Base-by-base conservation (phyloP, 345 rosid species). In the Clarkia xantiana region DNA sequence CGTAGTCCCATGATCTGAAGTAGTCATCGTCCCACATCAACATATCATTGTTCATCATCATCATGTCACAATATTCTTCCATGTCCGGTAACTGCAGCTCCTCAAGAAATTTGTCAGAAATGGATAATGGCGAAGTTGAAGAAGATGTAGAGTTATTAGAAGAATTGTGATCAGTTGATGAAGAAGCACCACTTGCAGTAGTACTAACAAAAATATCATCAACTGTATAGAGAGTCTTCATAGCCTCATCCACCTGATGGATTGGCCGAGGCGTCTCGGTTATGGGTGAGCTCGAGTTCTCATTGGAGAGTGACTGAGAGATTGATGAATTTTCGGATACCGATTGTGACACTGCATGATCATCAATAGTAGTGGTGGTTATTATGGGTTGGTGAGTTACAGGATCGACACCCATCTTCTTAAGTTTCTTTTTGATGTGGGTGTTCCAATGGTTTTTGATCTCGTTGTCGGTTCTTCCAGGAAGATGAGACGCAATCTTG, bases 381-480 rank as follows among this genome's bases (percentile, higher is more conserved):
- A 5, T 22, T 29, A 86, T 67, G 17, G 86, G 89, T 61, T 73
- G 70, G 64, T 90, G 97, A 25, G 96, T 90, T 23, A 79, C 60
- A 49, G 97, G 97, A 65, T 90, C 97, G 20, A 90, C 78, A 44
- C 97, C 97, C 93, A 90, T 81, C 69, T 83, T 78, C 57, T 59
- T 77, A 22, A 90, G 73, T 64, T 90, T 90, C 65, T 86, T 90
- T 75, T 83, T 90, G 70, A 90, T 86, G 59, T 86, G 94, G 18
- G 97, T 90, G 55, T 86, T 90, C 97, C 97, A 90, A 23, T 90
- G 96, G 50, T 90, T 90, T 67, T 90, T 90, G 60, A 90, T 90
- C 61, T 90, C 97, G 56, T 90, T 90, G 66, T 90, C 97, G 6
- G 97, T 90, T 76, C 96, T 65, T 65, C 97, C 96, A 0, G 96